These are phyloP conservation scores for Saturnispora halmiae DNA, from an alignment of 805 yeast species.

Conservation along the genomic window DNA sequence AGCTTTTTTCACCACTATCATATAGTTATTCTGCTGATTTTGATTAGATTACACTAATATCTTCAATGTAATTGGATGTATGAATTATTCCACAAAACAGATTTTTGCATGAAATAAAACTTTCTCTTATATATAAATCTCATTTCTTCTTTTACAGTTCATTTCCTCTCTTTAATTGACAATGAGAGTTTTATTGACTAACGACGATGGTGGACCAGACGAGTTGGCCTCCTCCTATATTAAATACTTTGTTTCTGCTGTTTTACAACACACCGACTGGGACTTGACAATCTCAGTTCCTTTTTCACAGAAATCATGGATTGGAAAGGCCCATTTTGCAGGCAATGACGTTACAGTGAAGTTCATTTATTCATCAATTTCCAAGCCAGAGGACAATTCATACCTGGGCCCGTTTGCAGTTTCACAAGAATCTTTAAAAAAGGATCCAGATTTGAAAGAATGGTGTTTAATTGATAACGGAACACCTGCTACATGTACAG, in stretches of 20 bases:
- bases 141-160: no score
- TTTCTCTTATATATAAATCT: no score
- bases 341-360: slow-evolving; percentile 54
- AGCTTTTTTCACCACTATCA: no score
- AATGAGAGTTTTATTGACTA: slow-evolving; percentile 45
- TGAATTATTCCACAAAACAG: no score
- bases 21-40: no score
- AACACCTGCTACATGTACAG: slow-evolving; percentile 94
- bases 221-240: slow-evolving; percentile 76
- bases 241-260: slow-evolving; percentile 66
- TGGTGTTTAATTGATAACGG: slow-evolving; percentile 79
- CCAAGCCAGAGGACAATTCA: slow-evolving; percentile 37
- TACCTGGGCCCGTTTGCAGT: slow-evolving; percentile 60
- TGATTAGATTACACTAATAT: no score
- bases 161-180: no score
- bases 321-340: slow-evolving; percentile 93
- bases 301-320: slow-evolving; percentile 85
- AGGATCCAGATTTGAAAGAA: slow-evolving; percentile 45
- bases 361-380: slow-evolving; percentile 52
- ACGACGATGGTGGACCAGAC: slow-evolving; percentile 94
- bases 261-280: slow-evolving; percentile 66
- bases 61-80: no score
- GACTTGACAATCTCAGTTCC: slow-evolving; percentile 78
- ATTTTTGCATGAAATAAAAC: no score
- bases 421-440: slow-evolving; percentile 35